Conservation (phyloP, 805 yeast genomes). For the Suhomyces sp. region DNA sequence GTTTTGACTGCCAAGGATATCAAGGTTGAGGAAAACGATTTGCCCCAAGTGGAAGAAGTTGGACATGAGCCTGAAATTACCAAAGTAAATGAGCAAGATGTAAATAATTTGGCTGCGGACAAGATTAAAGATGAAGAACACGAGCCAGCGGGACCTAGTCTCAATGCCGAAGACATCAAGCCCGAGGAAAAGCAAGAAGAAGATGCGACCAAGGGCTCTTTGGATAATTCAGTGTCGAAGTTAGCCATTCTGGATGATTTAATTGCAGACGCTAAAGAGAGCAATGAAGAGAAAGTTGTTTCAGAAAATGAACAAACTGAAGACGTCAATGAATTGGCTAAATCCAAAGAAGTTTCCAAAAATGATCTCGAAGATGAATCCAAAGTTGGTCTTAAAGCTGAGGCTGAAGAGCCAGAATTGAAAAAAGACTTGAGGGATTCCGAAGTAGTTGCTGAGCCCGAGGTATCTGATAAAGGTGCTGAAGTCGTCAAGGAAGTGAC, state of each 20-base stretch:
- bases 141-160: conserved; percentile 1
- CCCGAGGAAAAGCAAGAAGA: background rate
- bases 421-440: background rate
- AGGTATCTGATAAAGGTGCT: background rate
- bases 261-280: background rate
- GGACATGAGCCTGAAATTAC: background rate
- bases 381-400: background rate
- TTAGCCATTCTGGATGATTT: background rate
- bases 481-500: background rate
- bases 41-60: conserved; percentile 1
- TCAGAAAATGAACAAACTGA: background rate
- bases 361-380: background rate
- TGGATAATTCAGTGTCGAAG: background rate
- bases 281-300: background rate
- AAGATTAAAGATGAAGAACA: conserved; percentile 1
- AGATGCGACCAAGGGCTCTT: background rate
- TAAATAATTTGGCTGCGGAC: conserved; percentile 1
- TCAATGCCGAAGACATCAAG: background rate
- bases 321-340: background rate
- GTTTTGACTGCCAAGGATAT: conserved; percentile 1
- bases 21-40: background rate
- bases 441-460: background rate
- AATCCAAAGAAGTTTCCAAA: background rate
- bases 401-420: background rate
- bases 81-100: background rate